Base-by-base conservation (phyloP, 2,329 filamentous ascomycete genomes). In the Calonectria pseudoreteaudii region DNA sequence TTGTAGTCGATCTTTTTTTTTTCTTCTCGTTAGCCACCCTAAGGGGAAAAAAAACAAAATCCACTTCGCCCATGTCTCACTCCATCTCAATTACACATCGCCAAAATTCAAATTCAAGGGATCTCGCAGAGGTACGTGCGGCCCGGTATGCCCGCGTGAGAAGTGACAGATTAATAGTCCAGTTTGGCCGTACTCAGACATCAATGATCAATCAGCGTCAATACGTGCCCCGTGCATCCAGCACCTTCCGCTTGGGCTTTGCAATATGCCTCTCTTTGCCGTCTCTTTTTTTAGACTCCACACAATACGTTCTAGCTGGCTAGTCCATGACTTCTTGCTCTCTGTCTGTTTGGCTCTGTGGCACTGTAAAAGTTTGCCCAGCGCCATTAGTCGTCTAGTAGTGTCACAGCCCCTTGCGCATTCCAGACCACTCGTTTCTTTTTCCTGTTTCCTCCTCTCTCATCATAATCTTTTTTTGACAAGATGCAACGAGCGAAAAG, bases 161-260 rank as follows among this genome's bases (percentile, higher is more conserved):
- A 65, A 68, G 70, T 72, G 66, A 65, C 70, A 65, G 70, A 64
- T 72, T 53, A 53, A 68, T 72, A 44, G 47, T 58, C 23, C 34
- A 41, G 49, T 56, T 56, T 60, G 47, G 52, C 52, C 49, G 52
- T 56, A 68, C 41, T 68, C 47, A 49, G 65, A 68, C 70, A 56
- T 58, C 47, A 44, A 56, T 36, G 9, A 56, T 58, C 53, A 44
- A 53, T 53, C 36, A 49, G 58, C 38, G 34, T 26, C 49, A 58
- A 44, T 60, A 64, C 41, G 28, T 53, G 60, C 50, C 50, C 49
- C 36, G 34, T 71, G 60, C 60, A 66, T 71, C 36, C 20, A 53
- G 68, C 68, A 53, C 20, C 62, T 50, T 56, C 47, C 58, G n/a
- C 30, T 52, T 52, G 44, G 41, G 53, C 67, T 69, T 30, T 30